These are phyloP conservation scores for Bruguiera parviflora DNA, from an alignment of 345 rosid genomes.

Conservation along the genomic window DNA sequence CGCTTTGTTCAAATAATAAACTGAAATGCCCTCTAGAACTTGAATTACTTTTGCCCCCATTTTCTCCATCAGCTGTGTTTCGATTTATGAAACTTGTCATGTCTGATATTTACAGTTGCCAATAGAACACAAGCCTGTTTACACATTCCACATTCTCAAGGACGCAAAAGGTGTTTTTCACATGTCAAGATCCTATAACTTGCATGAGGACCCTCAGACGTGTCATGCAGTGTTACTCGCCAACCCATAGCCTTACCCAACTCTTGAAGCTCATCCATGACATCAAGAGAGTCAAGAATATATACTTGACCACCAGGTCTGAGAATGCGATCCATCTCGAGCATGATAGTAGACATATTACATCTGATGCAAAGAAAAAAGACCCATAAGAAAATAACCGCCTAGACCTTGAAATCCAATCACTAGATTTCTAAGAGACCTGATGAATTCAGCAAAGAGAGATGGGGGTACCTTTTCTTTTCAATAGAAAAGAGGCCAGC, in stretches of 20 bases:
- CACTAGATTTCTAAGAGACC: background rate
- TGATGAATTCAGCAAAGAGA: background rate
- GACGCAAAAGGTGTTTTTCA: conserved; percentile 55
- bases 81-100: background rate
- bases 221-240: conserved; percentile 56
- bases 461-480: conserved; percentile 58
- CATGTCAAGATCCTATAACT: conserved; percentile 76
- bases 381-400: background rate
- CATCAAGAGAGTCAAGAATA: conserved; percentile 69
- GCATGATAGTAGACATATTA: conserved; percentile 82
- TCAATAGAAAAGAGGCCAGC: conserved; percentile 89
- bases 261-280: conserved; percentile 76
- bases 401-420: background rate
- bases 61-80: background rate
- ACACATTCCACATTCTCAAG: conserved; percentile 23
- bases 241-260: conserved; percentile 83
- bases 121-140: background rate
- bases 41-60: too few species aligned
- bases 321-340: conserved; percentile 95
- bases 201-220: conserved; percentile 96
- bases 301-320: conserved; percentile 94
- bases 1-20: background rate
- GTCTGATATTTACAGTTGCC: conserved; percentile 13
- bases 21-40: background rate
- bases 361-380: conserved; percentile 47